Conservation (phyloP, 1,139 yeast genomes). For the Sugiyamaella sp. region DNA sequence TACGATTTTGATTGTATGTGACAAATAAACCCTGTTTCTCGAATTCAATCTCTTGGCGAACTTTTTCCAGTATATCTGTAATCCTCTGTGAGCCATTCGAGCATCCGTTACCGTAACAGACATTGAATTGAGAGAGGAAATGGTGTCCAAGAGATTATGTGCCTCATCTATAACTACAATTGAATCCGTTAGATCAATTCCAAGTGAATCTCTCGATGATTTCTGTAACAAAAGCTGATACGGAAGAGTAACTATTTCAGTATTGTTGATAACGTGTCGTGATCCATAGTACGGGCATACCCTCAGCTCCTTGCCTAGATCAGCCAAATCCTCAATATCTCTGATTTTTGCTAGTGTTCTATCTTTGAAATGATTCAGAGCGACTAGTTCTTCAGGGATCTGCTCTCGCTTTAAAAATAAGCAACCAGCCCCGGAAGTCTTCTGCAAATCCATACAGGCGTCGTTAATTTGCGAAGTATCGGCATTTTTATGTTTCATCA, state of each 20-base stretch:
- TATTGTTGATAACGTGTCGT: conserved; percentile 55
- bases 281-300: conserved; percentile 86
- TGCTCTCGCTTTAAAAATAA: conserved; percentile 49
- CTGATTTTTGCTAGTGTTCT: conserved; percentile 60
- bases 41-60: conserved; percentile 67
- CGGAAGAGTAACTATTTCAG: conserved; percentile 83
- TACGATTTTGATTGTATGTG: conserved; percentile 64
- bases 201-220: conserved; percentile 61
- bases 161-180: conserved; percentile 91
- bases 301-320: conserved; percentile 57
- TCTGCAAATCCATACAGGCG: conserved; percentile 74
- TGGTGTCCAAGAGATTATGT: conserved; percentile 81
- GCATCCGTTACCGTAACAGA: conserved; percentile 58
- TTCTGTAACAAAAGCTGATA: conserved; percentile 76
- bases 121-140: conserved; percentile 69
- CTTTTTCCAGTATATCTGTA: conserved; percentile 59
- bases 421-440: conserved; percentile 49
- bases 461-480: conserved; percentile 71
- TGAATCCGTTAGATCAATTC: conserved; percentile 61
- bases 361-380: conserved; percentile 58
- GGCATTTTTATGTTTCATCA: conserved; percentile 47
- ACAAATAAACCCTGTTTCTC: conserved; percentile 71
- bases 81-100: conserved; percentile 47
- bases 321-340: conserved; percentile 81
- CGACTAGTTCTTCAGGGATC: conserved; percentile 40